A percentile compares a stretch with the other conserved stretches of the same genome.
These are phyloP conservation scores for Mycena vitilis DNA, from an alignment of 768 basidiomycete species.

Conservation along the genomic window DNA sequence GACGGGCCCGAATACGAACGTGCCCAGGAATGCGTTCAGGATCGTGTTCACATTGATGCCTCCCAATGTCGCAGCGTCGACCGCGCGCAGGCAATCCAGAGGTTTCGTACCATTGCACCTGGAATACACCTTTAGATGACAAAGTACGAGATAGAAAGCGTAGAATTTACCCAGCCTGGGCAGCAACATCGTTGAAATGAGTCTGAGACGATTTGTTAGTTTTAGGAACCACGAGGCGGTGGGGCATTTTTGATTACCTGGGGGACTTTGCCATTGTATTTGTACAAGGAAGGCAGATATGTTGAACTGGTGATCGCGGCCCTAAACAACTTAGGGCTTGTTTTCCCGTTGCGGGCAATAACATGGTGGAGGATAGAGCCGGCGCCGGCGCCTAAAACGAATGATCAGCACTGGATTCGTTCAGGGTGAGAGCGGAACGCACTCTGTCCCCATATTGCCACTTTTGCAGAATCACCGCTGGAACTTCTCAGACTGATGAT, in stretches of 20 bases:
- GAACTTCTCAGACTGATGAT: background rate
- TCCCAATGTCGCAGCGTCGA: slow-evolving; percentile 33
- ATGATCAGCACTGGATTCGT: background rate
- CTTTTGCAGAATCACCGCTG: slow-evolving; percentile 36
- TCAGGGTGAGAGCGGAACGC: slow-evolving; percentile 22
- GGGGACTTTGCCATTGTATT: slow-evolving; percentile 42
- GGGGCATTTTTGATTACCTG: slow-evolving; percentile 5
- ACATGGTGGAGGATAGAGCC: slow-evolving; percentile 48
- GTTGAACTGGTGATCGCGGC: slow-evolving; percentile 45
- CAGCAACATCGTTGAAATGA: slow-evolving; percentile 6
- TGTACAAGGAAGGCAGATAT: slow-evolving; percentile 45
- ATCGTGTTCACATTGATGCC: slow-evolving; percentile 35
- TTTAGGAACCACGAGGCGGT: background rate
- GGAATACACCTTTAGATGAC: background rate
- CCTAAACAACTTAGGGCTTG: slow-evolving; percentile 43
- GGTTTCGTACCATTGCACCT: slow-evolving; percentile 3
- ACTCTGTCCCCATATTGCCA: slow-evolving; percentile 45
- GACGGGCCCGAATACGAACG: slow-evolving; percentile 42
- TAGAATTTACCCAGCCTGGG: slow-evolving; percentile 17
- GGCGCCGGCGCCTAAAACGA: slow-evolving; percentile 42
- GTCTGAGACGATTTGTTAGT: background rate
- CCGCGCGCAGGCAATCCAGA: slow-evolving; percentile 18
- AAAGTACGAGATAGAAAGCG: slow-evolving; percentile 16
- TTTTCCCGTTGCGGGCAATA: slow-evolving; percentile 45
- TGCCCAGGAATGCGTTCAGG: slow-evolving; percentile 37